These are phyloP conservation scores for Solanum aculeatissimum DNA, from an alignment of 305 asterid genomes.

Conservation along the genomic window DNA sequence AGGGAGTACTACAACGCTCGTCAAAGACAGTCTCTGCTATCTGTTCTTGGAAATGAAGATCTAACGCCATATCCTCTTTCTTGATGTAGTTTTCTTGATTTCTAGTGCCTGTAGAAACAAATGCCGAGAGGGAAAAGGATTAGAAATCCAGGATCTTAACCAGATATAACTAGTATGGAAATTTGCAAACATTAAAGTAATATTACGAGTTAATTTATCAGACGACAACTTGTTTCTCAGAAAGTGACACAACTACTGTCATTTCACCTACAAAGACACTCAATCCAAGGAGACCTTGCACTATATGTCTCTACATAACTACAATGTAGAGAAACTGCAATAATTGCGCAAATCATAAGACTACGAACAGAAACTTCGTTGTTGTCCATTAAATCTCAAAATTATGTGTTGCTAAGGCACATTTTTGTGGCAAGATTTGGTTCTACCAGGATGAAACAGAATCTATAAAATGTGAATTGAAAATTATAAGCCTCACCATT, in stretches of 20 bases:
- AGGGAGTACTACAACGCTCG: not conserved
- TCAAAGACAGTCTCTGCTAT: not conserved
- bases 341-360: not conserved
- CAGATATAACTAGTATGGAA: not conserved
- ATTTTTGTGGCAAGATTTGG: too few species aligned
- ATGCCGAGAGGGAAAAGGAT: not conserved
- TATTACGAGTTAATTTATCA: not conserved
- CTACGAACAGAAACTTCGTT: too few species aligned
- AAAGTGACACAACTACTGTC: not conserved
- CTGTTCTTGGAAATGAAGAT: not conserved
- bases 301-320: not conserved
- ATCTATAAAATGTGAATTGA: too few species aligned
- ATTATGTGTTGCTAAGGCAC: too few species aligned
- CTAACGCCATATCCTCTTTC: not conserved
- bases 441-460: too few species aligned
- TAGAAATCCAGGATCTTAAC: not conserved
- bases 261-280: not conserved
- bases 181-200: not conserved
- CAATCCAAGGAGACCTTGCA: not conserved
- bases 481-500: too few species aligned
- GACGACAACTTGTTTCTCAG: not conserved
- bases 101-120: not conserved
- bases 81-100: not conserved
- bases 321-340: not conserved
- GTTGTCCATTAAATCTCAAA: too few species aligned